Evolutionary conservation across 2,329 filamentous ascomycete species (phyloP).

Genomic region (Didymella glomerata): DNA sequence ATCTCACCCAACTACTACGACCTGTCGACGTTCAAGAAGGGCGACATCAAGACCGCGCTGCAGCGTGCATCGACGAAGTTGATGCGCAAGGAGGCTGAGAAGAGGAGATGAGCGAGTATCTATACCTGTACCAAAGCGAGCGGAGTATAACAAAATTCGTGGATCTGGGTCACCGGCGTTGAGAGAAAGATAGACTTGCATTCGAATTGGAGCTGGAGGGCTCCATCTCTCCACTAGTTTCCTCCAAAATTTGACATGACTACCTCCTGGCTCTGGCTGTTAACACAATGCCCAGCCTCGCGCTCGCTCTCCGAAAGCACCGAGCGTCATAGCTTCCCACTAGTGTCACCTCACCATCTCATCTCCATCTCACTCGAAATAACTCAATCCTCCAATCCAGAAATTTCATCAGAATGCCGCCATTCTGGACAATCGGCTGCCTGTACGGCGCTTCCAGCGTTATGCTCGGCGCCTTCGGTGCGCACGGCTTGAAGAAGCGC

Average conservation of each 20-base stretch:
- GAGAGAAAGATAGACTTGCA: not conserved
- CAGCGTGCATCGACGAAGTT: conserved; percentile 64
- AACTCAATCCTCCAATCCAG: not conserved
- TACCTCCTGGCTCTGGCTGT: too few species aligned
- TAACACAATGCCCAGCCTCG: not conserved
- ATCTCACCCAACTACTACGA: conserved; percentile 96
- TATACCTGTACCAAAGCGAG: conserved; percentile 16
- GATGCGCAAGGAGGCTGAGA: conserved; percentile 58
- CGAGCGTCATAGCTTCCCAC: not conserved
- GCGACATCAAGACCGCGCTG: conserved; percentile 78
- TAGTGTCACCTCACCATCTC: not conserved
- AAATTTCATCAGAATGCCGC: conserved; percentile 38
- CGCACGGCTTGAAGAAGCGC: conserved; percentile 70
- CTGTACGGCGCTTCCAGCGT: conserved; percentile 70
- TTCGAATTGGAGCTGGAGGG: not conserved
- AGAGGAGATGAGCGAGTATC: conserved; percentile 20
- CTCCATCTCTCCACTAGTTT: too few species aligned
- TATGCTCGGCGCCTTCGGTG: conserved; percentile 71
- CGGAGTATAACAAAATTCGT: not conserved
- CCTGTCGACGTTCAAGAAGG: conserved; percentile 79
- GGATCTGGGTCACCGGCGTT: not conserved
- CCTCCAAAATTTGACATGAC: too few species aligned
- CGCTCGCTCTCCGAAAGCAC: not conserved
- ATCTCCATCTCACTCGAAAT: not conserved
- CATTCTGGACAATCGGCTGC: conserved; percentile 69